A percentile compares a stretch with the other conserved stretches of the same genome.
Evolutionary conservation across 495 filamentous ascomycete species (phyloP).

Genomic region (Penicillium lividum): DNA sequence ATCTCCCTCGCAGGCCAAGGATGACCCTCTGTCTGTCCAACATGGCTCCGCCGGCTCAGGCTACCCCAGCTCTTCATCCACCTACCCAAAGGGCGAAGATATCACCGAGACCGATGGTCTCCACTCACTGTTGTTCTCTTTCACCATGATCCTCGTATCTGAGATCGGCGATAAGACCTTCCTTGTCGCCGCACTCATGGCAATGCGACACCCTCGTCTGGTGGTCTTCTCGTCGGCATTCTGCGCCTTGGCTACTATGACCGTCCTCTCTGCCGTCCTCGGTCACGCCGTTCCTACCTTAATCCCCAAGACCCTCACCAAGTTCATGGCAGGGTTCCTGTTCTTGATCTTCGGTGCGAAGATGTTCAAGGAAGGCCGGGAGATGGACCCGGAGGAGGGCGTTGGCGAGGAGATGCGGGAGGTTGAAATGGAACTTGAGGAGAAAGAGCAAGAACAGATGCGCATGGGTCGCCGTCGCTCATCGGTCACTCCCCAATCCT

Average conservation of each 20-base stretch:
- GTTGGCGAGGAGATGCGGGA: conserved; percentile 96
- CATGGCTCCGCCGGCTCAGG: conserved; percentile 46
- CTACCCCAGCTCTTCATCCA: conserved; percentile 28
- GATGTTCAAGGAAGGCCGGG: conserved; percentile 82
- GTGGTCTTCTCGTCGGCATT: conserved; percentile 96
- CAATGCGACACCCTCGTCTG: conserved; percentile 94
- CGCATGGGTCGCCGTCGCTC: conserved; percentile 55
- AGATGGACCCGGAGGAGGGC: conserved; percentile 84
- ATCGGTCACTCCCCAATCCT: conserved; percentile 51
- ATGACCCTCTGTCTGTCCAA: conserved; percentile 64
- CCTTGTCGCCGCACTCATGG: conserved; percentile 95
- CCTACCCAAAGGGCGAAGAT: conserved; percentile 36
- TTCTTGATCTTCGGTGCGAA: conserved; percentile 89
- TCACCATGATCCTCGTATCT: conserved; percentile 97
- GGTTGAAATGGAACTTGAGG: conserved; percentile 91
- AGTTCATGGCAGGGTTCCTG: conserved; percentile 77
- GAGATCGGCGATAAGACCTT: conserved; percentile 99
- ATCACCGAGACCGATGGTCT: conserved; percentile 70
- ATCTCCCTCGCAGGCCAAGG: conserved; percentile 64
- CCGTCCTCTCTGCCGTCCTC: conserved; percentile 91
- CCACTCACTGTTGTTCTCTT: conserved; percentile 88
- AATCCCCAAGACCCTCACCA: conserved; percentile 84
- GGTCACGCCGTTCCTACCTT: conserved; percentile 91
- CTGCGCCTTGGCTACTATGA: conserved; percentile 87
- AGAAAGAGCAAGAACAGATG: conserved; percentile 74